Evolutionary conservation across 306 rosid species (phyloP).

Genomic region (Mimosa pudica): DNA sequence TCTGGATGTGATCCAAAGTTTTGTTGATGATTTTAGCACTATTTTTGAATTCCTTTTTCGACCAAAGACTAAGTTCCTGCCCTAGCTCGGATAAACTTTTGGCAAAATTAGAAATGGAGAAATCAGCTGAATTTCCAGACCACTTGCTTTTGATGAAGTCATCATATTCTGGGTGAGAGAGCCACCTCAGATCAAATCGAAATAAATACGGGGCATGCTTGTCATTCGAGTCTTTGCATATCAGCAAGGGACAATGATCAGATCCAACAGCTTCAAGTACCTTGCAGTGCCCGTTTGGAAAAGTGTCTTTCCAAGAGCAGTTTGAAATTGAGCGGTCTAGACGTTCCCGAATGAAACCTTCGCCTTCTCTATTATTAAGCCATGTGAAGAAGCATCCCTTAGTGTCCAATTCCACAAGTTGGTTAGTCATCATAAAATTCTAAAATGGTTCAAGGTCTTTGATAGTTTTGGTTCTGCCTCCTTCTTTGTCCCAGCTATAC

Average conservation of each 20-base stretch:
- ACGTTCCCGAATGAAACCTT: not conserved
- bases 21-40: no score
- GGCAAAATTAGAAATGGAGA: not conserved
- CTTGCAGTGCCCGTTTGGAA: no score
- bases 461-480: not conserved
- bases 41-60: no score
- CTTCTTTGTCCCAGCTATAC: not conserved
- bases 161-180: not conserved
- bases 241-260: not conserved
- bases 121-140: not conserved
- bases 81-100: no score
- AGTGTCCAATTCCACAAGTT: not conserved
- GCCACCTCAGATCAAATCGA: not conserved
- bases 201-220: no score
- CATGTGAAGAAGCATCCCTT: not conserved
- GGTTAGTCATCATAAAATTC: no score
- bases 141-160: no score
- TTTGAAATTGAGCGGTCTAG: not conserved
- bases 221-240: not conserved
- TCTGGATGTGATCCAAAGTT: not conserved
- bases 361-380: not conserved
- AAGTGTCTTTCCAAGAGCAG: no score
- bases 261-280: no score
- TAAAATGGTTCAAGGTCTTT: not conserved
- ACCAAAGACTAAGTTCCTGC: no score